Conservation (phyloP, 768 basidiomycete genomes). For the Dioszegia aurantiaca region DNA sequence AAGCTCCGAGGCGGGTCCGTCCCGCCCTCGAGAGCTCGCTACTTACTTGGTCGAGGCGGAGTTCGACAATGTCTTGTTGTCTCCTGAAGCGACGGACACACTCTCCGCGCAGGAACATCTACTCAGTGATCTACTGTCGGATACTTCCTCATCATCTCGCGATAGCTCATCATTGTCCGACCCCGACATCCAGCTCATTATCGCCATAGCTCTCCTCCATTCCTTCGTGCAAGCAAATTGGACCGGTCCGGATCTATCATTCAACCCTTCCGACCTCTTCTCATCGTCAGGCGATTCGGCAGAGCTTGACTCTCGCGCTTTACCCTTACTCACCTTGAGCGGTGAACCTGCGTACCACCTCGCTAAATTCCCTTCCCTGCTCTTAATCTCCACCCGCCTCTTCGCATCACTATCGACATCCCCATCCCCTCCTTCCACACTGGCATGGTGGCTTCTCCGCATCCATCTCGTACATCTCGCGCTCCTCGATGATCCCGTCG, state of each 20-base stretch:
- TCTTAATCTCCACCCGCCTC: slow-evolving; percentile 72
- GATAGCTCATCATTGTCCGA: slow-evolving; percentile 53
- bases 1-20: slow-evolving; percentile 5
- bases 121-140: slow-evolving; percentile 48
- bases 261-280: slow-evolving; percentile 55
- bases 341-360: slow-evolving; percentile 98
- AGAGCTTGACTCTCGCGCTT: slow-evolving; percentile 63
- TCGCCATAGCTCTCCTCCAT: slow-evolving; percentile 78
- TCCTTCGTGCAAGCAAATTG: slow-evolving; percentile 91
- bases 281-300: slow-evolving; percentile 49
- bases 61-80: slow-evolving; percentile 53
- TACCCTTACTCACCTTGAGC: slow-evolving; percentile 71
- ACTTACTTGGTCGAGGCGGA: slow-evolving; percentile 50
- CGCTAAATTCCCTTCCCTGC: slow-evolving; percentile 63
- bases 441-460: slow-evolving; percentile 82
- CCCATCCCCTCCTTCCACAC: slow-evolving; percentile 56
- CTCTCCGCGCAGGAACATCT: slow-evolving; percentile 49
- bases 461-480: slow-evolving; percentile 65
- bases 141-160: not conserved
- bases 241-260: slow-evolving; percentile 83
- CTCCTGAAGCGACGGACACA: slow-evolving; percentile 51
- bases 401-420: slow-evolving; percentile 58
- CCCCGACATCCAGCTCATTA: slow-evolving; percentile 58
- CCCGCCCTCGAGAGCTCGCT: slow-evolving; percentile 38
- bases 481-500: slow-evolving; percentile 77